Percentiles rank a stretch among this genome's conserved stretches.
phyloP scores from a whole-genome alignment of 2,329 filamentous ascomycete species.

The Bipolaris oryzae region DNA sequence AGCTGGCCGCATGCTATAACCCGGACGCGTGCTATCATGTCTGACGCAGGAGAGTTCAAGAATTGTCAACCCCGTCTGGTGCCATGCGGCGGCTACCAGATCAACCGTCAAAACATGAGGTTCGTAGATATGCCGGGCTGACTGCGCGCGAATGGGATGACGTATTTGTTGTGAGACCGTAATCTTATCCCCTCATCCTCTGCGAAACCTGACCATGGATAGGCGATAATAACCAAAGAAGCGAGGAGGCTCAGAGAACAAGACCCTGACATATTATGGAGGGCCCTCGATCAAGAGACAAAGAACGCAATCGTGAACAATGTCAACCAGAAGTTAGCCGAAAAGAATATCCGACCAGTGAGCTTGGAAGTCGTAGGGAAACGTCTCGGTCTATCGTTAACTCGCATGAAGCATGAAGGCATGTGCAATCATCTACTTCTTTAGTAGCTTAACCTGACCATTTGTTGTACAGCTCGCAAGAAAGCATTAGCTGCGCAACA shows the following conservation, averaged over 20 bases:
- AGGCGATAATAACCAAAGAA: background rate
- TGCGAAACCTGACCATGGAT: background rate
- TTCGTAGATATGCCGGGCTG: background rate
- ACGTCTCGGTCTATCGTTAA: background rate
- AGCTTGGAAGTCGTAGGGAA: background rate
- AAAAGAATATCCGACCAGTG: background rate
- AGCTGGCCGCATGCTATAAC: background rate
- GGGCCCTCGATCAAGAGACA: background rate
- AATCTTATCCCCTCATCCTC: background rate
- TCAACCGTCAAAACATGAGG: background rate
- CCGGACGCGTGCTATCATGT: background rate
- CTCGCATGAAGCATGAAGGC: background rate
- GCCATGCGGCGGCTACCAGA: background rate
- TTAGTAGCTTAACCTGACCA: background rate
- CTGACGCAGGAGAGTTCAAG: background rate
- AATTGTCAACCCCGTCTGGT: background rate
- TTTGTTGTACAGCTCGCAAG: background rate
- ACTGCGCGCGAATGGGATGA: background rate
- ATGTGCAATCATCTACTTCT: background rate
- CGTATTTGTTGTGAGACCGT: background rate
- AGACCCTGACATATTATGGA: background rate
- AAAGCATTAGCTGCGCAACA: background rate
- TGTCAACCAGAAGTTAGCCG: background rate
- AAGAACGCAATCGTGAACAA: background rate
- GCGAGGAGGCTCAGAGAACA: background rate